phyloP scores from a whole-genome alignment of 2,329 filamentous ascomycete genomes.

The Akanthomyces lecanii region DNA sequence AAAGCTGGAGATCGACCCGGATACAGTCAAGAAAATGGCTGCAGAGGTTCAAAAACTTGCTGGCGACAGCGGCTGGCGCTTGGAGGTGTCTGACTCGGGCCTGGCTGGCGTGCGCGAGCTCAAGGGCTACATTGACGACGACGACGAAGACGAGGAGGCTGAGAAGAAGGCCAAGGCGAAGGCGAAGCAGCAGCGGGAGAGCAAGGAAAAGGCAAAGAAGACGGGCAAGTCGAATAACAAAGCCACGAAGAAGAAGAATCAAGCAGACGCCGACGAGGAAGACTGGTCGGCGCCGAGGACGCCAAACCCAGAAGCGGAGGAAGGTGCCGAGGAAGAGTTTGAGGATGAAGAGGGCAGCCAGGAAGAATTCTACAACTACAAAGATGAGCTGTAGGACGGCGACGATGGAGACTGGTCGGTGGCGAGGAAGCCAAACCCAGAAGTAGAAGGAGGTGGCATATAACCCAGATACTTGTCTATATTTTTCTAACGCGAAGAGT shows the following conservation, averaged over 20 bases:
- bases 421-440: no score
- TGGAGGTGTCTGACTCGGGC: slow-evolving; percentile 72
- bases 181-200: slow-evolving; percentile 6
- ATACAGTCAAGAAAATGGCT: slow-evolving; percentile 65
- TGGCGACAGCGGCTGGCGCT: slow-evolving; percentile 68
- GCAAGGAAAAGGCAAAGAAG: slow-evolving; percentile 18
- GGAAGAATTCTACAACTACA: slow-evolving; percentile 49
- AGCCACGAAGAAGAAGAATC: background rate
- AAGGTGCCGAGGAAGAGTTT: slow-evolving; percentile 19
- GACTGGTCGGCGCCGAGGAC: slow-evolving; percentile 25
- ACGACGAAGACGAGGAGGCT: slow-evolving; percentile 21
- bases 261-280: slow-evolving; percentile 16
- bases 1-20: slow-evolving; percentile 60
- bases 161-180: background rate
- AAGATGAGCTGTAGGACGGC: slow-evolving; percentile 45
- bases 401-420: no score
- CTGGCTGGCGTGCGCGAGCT: slow-evolving; percentile 56
- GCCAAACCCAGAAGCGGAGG: slow-evolving; percentile 1
- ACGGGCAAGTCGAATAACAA: slow-evolving; percentile 6
- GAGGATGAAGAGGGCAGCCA: slow-evolving; percentile 40
- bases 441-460: no score
- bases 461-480: no score
- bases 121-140: slow-evolving; percentile 56
- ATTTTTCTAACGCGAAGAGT: no score
- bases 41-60: slow-evolving; percentile 65